Conservation (phyloP, 1,284 basidiomycete species). For the Leccinum pachyderme region DNA sequence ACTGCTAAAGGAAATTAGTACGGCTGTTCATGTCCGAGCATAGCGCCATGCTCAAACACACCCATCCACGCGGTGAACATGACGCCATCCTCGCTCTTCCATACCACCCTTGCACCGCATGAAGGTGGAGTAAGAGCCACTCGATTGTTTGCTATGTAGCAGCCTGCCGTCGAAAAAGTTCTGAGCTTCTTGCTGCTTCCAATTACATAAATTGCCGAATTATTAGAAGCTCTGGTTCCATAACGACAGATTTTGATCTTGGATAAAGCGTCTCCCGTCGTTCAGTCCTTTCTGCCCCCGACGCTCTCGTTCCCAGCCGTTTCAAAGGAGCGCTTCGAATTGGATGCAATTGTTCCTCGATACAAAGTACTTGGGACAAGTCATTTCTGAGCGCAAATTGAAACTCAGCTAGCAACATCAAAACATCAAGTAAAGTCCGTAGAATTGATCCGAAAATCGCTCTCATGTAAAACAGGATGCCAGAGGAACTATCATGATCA, state of each 20-base stretch:
- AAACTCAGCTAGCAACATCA: neutral
- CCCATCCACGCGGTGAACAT: neutral
- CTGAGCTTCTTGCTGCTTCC: neutral
- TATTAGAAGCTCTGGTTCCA: neutral
- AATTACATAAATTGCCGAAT: neutral
- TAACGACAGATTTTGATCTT: neutral
- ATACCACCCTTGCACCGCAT: neutral
- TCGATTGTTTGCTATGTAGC: neutral
- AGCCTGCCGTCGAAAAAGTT: neutral
- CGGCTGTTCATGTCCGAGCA: neutral
- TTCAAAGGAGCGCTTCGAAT: neutral
- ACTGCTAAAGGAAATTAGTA: slow-evolving; percentile 3
- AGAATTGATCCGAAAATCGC: neutral
- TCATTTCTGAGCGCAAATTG: neutral
- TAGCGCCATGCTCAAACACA: neutral
- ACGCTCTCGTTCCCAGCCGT: neutral
- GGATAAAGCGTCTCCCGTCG: neutral
- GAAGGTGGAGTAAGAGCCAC: neutral
- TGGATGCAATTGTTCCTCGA: neutral
- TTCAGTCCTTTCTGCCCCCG: neutral
- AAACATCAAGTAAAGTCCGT: slow-evolving; percentile 5
- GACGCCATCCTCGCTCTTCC: neutral
- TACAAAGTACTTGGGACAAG: neutral
- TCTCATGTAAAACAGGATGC: slow-evolving; percentile 2
- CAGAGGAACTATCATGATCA: slow-evolving; percentile 5